phyloP scores from a whole-genome alignment of 2,329 filamentous ascomycete genomes.

The Xylaria sp. region DNA sequence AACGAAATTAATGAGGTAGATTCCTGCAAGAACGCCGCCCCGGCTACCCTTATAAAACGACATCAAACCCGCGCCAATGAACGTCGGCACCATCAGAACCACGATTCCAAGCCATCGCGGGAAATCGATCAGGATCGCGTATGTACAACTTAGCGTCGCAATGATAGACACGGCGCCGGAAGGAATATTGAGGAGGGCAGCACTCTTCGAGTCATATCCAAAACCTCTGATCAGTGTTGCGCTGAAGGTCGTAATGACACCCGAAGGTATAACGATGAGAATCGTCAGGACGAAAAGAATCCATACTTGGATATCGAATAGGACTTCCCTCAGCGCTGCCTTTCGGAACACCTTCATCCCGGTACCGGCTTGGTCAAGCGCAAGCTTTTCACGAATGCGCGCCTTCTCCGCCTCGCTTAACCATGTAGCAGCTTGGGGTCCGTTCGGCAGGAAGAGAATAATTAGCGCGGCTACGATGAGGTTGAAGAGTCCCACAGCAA shows the following conservation, averaged over 20 bases:
- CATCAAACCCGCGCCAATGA: constrained; percentile 53
- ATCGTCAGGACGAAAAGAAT: constrained; percentile 55
- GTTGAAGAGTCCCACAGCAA: constrained; percentile 59
- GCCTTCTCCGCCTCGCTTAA: constrained; percentile 55
- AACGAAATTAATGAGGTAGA: constrained; percentile 53
- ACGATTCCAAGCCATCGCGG: constrained; percentile 39
- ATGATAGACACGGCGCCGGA: constrained; percentile 42
- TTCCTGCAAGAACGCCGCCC: constrained; percentile 51
- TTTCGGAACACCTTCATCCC: constrained; percentile 63
- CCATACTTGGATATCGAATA: constrained; percentile 63
- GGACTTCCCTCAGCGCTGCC: constrained; percentile 62
- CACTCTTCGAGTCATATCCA: constrained; percentile 31
- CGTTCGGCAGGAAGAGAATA: constrained; percentile 59
- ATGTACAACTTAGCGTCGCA: constrained; percentile 24
- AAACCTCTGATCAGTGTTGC: constrained; percentile 33
- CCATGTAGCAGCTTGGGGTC: constrained; percentile 57
- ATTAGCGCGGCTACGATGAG: constrained; percentile 54
- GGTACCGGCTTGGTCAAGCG: constrained; percentile 67
- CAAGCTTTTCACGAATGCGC: constrained; percentile 62
- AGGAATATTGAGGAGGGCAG: constrained; percentile 38
- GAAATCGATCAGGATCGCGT: constrained; percentile 25
- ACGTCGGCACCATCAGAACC: constrained; percentile 46
- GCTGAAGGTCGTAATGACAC: constrained; percentile 44
- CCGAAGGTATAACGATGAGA: constrained; percentile 52
- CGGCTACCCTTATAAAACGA: constrained; percentile 47